Evolutionary conservation across 2,329 filamentous ascomycete genomes (phyloP).

Genomic region (Fusarium buxicola): DNA sequence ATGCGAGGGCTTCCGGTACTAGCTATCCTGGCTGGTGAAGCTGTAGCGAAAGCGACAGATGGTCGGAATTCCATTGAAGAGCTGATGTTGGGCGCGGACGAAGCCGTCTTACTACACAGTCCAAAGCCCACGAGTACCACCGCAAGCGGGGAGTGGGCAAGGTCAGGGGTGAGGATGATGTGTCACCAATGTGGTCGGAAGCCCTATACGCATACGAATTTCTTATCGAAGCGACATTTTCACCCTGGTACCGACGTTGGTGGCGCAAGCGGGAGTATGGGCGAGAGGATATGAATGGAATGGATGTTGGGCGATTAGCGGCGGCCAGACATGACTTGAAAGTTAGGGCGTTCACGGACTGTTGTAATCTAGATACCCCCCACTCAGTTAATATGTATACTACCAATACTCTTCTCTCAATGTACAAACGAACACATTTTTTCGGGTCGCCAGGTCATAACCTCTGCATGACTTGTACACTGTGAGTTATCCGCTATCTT

Average conservation of each 20-base stretch:
- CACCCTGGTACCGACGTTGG: not conserved
- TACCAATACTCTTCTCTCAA: no score
- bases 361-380: no score
- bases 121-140: fast-evolving
- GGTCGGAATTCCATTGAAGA: conserved; percentile 33
- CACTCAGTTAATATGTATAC: no score
- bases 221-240: not conserved
- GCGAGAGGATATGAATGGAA: no score
- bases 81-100: conserved; percentile 23
- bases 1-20: conserved; percentile 35
- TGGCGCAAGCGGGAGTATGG: no score
- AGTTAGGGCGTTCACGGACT: no score
- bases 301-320: no score
- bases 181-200: conserved; percentile 10
- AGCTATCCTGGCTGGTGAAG: conserved; percentile 33
- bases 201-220: not conserved
- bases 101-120: conserved; percentile 8
- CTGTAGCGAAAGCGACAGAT: conserved; percentile 26
- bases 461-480: no score
- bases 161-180: conserved; percentile 14
- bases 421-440: no score
- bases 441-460: no score
- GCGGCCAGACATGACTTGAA: no score
- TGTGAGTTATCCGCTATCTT: conserved; percentile 13
- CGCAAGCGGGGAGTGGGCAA: not conserved